Conservation (phyloP, 352 stramenopile species). For the Phytophthora colocasiae region DNA sequence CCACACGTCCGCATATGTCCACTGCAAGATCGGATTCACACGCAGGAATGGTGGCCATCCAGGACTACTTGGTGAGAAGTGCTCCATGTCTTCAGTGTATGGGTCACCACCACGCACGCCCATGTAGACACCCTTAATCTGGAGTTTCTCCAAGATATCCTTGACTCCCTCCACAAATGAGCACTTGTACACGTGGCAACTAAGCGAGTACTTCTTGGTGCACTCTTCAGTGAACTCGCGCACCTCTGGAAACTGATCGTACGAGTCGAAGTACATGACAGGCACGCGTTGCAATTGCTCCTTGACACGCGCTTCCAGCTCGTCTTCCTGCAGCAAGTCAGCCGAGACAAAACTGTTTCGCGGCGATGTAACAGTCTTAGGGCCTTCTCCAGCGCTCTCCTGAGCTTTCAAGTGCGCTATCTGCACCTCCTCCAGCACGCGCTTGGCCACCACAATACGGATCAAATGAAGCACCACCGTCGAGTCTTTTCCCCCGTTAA, state of each 20-base stretch:
- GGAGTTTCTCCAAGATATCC: constrained; percentile 84
- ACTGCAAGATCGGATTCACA: constrained; percentile 98
- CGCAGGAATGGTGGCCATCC: constrained; percentile 97
- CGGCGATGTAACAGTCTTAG: constrained; percentile 62
- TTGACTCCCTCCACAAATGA: constrained; percentile 95
- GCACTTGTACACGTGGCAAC: constrained; percentile 85
- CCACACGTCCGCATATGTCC: constrained; percentile 97
- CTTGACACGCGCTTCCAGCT: constrained; percentile 60
- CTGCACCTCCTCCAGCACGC: constrained; percentile 56
- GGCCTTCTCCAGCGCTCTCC: constrained; percentile 19
- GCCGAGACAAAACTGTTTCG: constrained; percentile 62
- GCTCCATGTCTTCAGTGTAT: constrained; percentile 89
- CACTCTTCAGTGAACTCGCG: constrained; percentile 87
- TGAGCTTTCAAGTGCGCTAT: constrained; percentile 19
- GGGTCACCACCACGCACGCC: constrained; percentile 93
- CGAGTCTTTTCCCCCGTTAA: constrained; percentile 95
- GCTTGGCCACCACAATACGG: constrained; percentile 82
- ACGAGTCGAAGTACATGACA: constrained; percentile 97
- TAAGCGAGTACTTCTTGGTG: constrained; percentile 59
- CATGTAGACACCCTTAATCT: constrained; percentile 92
- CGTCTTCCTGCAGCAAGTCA: constrained; percentile 54
- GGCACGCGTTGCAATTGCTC: constrained; percentile 62
- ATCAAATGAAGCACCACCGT: constrained; percentile 92
- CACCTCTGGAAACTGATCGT: constrained; percentile 95
- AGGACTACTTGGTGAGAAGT: constrained; percentile 85